Percentiles rank a stretch among this genome's conserved stretches.
These are phyloP conservation scores for Pichia sp. DNA, from an alignment of 1,139 yeast species.

Conservation along the genomic window DNA sequence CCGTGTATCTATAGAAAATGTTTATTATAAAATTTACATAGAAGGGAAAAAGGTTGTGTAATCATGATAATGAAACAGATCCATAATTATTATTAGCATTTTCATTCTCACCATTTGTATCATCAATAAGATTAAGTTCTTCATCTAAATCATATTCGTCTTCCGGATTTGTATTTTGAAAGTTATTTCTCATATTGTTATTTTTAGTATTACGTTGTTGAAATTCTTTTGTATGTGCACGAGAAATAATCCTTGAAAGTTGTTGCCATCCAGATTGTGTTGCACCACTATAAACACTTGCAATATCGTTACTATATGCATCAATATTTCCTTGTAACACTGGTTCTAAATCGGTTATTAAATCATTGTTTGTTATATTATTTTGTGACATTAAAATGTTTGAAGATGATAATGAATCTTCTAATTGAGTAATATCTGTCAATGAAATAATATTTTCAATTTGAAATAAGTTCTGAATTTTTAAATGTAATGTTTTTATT, in stretches of 20 bases:
- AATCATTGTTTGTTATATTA: not conserved
- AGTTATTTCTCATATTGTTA: not conserved
- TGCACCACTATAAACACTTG: constrained; percentile 12
- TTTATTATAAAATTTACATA: no score
- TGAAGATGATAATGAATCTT: constrained; percentile 1
- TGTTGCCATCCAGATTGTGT: constrained; percentile 25
- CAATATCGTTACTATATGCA: constrained; percentile 2
- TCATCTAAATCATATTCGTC: constrained; percentile 8
- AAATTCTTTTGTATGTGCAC: constrained; percentile 85
- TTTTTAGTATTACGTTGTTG: constrained; percentile 40
- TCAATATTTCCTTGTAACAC: not conserved
- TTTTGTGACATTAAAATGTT: not conserved
- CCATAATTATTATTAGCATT: not conserved
- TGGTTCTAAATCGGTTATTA: not conserved
- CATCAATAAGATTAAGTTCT: constrained; percentile 8
- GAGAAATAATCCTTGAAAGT: constrained; percentile 56
- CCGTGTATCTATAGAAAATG: no score
- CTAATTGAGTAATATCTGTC: constrained; percentile 1
- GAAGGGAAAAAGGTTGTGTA: no score
- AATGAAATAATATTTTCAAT: not conserved
- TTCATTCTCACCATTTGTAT: constrained; percentile 7
- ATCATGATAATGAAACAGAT: no score
- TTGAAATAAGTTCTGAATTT: not conserved
- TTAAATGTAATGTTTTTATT: not conserved
- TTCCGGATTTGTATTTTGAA: not conserved